These are phyloP conservation scores for Thermothielavioides terrestris DNA, from an alignment of 495 filamentous ascomycete genomes.

Conservation along the genomic window DNA sequence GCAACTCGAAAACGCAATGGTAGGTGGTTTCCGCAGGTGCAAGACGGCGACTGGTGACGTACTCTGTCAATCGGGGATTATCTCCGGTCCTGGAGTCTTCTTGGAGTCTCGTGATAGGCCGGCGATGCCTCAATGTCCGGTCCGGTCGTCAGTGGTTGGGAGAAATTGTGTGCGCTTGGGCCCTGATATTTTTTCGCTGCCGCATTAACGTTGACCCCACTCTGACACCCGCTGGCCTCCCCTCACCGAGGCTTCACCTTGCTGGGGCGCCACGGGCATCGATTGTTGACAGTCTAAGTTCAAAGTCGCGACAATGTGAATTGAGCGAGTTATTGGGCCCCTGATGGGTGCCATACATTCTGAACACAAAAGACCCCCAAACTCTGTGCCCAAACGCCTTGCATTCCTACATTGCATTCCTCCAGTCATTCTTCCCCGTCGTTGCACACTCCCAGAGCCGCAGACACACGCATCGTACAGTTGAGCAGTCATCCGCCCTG, in stretches of 20 bases:
- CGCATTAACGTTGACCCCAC: constrained; percentile 31
- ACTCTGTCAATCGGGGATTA: constrained; percentile 17
- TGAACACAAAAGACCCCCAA: no score
- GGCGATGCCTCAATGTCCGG: constrained; percentile 21
- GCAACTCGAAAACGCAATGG: background rate
- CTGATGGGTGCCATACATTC: no score
- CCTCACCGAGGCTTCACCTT: constrained; percentile 14
- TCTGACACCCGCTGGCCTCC: constrained; percentile 9
- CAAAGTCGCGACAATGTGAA: background rate
- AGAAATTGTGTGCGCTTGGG: constrained; percentile 32
- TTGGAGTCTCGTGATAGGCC: constrained; percentile 19
- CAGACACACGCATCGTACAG: constrained; percentile 4
- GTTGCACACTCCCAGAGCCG: background rate
- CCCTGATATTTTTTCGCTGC: constrained; percentile 29
- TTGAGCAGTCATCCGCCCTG: background rate
- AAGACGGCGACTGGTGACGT: constrained; percentile 10
- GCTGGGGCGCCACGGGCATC: no score
- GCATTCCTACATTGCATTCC: no score
- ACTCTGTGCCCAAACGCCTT: background rate
- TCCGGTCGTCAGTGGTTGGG: constrained; percentile 24
- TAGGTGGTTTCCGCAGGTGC: background rate
- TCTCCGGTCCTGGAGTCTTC: constrained; percentile 13
- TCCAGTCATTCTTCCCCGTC: no score
- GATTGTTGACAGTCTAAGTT: background rate
- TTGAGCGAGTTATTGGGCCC: background rate